phyloP scores from a whole-genome alignment of 1,284 basidiomycete species.

The Cryptococcus jaspeensis region DNA sequence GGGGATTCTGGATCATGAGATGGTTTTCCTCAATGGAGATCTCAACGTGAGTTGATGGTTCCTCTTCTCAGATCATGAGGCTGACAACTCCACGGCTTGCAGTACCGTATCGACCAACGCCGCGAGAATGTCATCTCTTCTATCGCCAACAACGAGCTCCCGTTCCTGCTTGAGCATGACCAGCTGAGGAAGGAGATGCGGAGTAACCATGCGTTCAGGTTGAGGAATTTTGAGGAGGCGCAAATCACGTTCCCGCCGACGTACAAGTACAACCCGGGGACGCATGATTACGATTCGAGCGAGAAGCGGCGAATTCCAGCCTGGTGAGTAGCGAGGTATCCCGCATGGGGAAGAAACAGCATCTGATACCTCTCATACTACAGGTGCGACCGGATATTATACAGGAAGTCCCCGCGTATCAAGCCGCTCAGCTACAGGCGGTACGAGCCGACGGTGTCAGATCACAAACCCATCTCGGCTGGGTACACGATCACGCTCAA shows the following conservation, averaged over 20 bases:
- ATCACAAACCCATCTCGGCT: slow-evolving; percentile 84
- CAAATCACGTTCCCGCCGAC: slow-evolving; percentile 81
- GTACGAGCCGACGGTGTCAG: slow-evolving; percentile 79
- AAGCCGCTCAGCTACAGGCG: slow-evolving; percentile 66
- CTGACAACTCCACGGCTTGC: not conserved
- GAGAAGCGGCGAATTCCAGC: slow-evolving; percentile 87
- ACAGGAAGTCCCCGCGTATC: slow-evolving; percentile 65
- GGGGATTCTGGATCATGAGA: slow-evolving; percentile 92
- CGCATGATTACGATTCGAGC: slow-evolving; percentile 77
- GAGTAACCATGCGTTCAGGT: slow-evolving; percentile 76
- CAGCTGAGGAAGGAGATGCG: slow-evolving; percentile 87
- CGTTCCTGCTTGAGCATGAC: slow-evolving; percentile 71
- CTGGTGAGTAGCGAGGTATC: slow-evolving; percentile 56
- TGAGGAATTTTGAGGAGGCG: slow-evolving; percentile 80
- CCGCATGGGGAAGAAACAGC: not conserved
- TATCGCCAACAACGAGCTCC: slow-evolving; percentile 65
- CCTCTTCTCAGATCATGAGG: not conserved
- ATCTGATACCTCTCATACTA: not conserved
- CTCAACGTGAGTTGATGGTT: slow-evolving; percentile 46
- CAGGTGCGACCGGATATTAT: slow-evolving; percentile 84
- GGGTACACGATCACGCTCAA: slow-evolving; percentile 72
- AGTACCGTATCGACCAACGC: slow-evolving; percentile 90
- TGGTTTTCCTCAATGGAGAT: slow-evolving; percentile 75
- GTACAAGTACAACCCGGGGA: slow-evolving; percentile 88
- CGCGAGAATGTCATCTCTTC: slow-evolving; percentile 74